These are phyloP conservation scores for Amesomyces nigricolor DNA, from an alignment of 2,329 filamentous ascomycete genomes.

Conservation along the genomic window DNA sequence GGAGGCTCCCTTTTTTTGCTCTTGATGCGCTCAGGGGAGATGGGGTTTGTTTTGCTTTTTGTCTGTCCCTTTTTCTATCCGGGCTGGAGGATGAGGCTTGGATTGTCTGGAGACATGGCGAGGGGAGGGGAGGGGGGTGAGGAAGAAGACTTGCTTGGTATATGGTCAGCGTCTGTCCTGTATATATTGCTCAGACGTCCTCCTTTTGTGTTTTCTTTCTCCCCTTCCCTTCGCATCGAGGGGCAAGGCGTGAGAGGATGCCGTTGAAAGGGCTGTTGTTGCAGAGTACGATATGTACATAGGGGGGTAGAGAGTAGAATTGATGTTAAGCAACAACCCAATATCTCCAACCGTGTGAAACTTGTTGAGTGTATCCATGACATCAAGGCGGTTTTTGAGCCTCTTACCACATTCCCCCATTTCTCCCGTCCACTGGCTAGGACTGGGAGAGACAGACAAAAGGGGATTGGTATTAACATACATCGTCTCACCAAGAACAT, in stretches of 20 bases:
- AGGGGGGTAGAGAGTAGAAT: neutral
- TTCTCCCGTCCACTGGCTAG: too few species aligned
- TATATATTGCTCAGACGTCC: constrained; percentile 4
- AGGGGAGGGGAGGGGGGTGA: neutral
- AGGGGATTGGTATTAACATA: too few species aligned
- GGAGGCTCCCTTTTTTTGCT: constrained; percentile 3
- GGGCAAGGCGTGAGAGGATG: neutral
- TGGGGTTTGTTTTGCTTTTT: neutral
- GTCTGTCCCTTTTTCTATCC: neutral
- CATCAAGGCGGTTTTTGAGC: too few species aligned
- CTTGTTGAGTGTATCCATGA: too few species aligned
- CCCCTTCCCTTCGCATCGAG: neutral
- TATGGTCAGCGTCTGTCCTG: neutral
- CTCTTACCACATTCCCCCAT: too few species aligned
- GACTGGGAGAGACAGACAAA: too few species aligned
- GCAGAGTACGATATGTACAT: neutral
- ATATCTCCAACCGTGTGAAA: neutral
- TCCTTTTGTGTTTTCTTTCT: neutral
- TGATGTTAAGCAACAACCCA: neutral
- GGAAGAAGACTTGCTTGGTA: constrained; percentile 2
- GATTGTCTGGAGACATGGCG: neutral
- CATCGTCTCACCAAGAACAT: too few species aligned
- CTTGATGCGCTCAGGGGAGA: neutral
- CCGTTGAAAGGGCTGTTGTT: neutral
- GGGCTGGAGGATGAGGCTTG: too few species aligned